A percentile compares a stretch with the other conserved stretches of the same genome.
Conservation (phyloP, 768 basidiomycete species). For the Pulveroboletus ravenelii region DNA sequence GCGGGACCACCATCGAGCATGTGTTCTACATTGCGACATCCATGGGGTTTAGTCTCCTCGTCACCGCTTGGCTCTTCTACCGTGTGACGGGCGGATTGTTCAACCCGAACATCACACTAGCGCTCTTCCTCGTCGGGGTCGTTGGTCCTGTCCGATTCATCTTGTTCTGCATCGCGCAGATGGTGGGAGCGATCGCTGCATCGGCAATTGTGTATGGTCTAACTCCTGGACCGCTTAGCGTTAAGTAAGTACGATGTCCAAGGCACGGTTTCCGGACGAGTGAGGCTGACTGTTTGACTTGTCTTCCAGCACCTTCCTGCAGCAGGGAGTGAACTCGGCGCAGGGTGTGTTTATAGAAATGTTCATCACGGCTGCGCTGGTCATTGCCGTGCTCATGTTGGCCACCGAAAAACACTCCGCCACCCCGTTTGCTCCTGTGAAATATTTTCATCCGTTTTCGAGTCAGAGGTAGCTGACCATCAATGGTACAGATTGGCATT, state of each 20-base stretch:
- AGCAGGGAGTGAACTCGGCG: constrained; percentile 42
- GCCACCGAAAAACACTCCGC: constrained; percentile 65
- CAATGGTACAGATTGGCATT: constrained; percentile 46
- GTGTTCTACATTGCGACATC: constrained; percentile 53
- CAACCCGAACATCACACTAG: constrained; percentile 59
- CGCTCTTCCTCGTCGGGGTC: constrained; percentile 53
- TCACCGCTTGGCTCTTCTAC: constrained; percentile 66
- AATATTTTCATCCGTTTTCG: neutral
- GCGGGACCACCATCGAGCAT: constrained; percentile 36
- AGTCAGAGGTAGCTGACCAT: constrained; percentile 1
- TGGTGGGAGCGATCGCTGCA: constrained; percentile 56
- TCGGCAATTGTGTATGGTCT: constrained; percentile 51
- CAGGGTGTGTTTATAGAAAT: constrained; percentile 70
- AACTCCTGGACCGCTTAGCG: constrained; percentile 49
- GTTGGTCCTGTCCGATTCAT: constrained; percentile 53
- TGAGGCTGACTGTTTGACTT: constrained; percentile 1
- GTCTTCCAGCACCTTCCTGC: constrained; percentile 42
- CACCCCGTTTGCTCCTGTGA: constrained; percentile 66
- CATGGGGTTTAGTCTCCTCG: constrained; percentile 59
- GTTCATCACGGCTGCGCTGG: constrained; percentile 58
- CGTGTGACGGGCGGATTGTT: constrained; percentile 61
- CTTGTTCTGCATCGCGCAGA: constrained; percentile 57
- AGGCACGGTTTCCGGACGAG: constrained; percentile 15
- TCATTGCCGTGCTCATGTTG: constrained; percentile 65
- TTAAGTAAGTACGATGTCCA: constrained; percentile 47